A percentile compares a stretch with the other conserved stretches of the same genome.
phyloP scores from a whole-genome alignment of 2,329 filamentous ascomycete species.

The Fusarium sp. region DNA sequence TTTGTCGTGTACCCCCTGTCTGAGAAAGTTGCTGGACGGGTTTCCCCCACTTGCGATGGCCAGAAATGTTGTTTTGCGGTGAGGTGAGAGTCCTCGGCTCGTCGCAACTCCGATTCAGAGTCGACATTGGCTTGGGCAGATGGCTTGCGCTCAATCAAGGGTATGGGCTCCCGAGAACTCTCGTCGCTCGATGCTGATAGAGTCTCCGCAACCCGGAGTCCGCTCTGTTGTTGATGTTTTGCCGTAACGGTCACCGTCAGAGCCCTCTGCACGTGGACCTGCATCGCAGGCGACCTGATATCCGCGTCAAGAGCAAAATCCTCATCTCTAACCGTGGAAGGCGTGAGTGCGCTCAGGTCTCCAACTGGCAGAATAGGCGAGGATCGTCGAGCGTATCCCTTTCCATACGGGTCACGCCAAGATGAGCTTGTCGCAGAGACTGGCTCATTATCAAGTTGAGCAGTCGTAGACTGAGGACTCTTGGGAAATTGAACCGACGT shows the following conservation, averaged over 20 bases:
- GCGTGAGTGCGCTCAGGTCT: slow-evolving; percentile 43
- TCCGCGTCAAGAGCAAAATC: slow-evolving; percentile 57
- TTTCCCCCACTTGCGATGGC: slow-evolving; percentile 66
- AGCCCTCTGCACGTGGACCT: slow-evolving; percentile 54
- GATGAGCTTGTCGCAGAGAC: neutral
- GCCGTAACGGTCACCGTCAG: slow-evolving; percentile 47
- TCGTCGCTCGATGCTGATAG: slow-evolving; percentile 34
- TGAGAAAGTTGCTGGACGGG: slow-evolving; percentile 64
- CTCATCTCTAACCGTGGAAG: slow-evolving; percentile 49
- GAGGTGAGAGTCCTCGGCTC: slow-evolving; percentile 16
- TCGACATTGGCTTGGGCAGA: slow-evolving; percentile 22
- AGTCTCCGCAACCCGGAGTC: slow-evolving; percentile 26
- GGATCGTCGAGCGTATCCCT: slow-evolving; percentile 50
- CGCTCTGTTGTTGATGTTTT: slow-evolving; percentile 15
- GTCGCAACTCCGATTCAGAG: slow-evolving; percentile 10
- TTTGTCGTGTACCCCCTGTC: slow-evolving; percentile 55
- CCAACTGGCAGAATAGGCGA: slow-evolving; percentile 59
- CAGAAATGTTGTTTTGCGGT: slow-evolving; percentile 46
- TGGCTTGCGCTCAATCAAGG: slow-evolving; percentile 56
- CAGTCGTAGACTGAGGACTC: neutral
- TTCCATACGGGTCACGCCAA: slow-evolving; percentile 7
- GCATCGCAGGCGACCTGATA: slow-evolving; percentile 57
- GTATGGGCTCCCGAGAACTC: slow-evolving; percentile 49
- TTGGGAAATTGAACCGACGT: slow-evolving; percentile 12
- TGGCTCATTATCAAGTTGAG: slow-evolving; percentile 4